A percentile compares a stretch with the other conserved stretches of the same genome.
These are phyloP conservation scores for Vitis labrusca DNA, from an alignment of 164 flowering plant species.

Conservation along the genomic window DNA sequence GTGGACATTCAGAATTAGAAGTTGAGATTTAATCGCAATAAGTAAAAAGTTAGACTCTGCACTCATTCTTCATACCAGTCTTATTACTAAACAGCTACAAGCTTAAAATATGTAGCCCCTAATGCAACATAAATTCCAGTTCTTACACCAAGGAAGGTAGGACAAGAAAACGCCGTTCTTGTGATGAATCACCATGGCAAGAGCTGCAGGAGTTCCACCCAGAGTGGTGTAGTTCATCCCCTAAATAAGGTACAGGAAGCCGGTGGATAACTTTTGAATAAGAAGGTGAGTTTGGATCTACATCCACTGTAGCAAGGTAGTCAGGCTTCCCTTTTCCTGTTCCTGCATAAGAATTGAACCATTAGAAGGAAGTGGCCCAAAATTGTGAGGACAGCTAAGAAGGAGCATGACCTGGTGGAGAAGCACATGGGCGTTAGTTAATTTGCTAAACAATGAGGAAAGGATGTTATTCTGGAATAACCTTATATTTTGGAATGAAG, in stretches of 20 bases:
- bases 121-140: neutral
- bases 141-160: constrained; percentile 86
- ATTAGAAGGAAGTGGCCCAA: neutral
- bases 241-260: constrained; percentile 64
- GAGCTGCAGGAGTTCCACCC: constrained; percentile 99
- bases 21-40: no score
- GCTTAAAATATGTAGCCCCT: neutral
- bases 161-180: constrained; percentile 71
- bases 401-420: neutral
- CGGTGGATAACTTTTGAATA: constrained; percentile 91
- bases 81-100: neutral
- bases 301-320: constrained; percentile 85
- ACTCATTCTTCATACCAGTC: no score
- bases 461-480: no score
- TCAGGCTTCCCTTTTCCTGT: constrained; percentile 90
- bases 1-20: no score
- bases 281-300: constrained; percentile 85
- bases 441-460: no score
- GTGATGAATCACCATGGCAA: constrained; percentile 89
- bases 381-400: neutral
- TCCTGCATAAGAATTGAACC: constrained; percentile 44
- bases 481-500: no score
- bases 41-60: no score
- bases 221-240: constrained; percentile 93
- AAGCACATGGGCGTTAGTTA: no score